A percentile compares a stretch with the other conserved stretches of the same genome.
phyloP scores from a whole-genome alignment of 169 alveolate species.

The Amoebophrya sp. region DNA sequence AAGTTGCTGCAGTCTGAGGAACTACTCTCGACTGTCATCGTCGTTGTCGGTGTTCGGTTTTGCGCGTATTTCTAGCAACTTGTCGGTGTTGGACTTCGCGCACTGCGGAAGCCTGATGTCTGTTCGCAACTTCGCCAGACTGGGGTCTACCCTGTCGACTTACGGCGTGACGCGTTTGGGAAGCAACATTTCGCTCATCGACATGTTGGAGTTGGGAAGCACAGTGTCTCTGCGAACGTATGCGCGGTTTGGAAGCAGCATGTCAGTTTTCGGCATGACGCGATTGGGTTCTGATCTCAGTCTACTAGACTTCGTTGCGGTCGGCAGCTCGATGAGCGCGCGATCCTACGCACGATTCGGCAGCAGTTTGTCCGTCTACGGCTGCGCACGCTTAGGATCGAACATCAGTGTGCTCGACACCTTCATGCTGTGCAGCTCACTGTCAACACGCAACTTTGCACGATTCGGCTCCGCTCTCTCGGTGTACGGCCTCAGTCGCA shows the following conservation, averaged over 20 bases:
- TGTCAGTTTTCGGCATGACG: background rate
- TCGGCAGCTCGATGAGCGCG: background rate
- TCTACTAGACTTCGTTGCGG: background rate
- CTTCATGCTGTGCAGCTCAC: background rate
- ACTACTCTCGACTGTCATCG: background rate
- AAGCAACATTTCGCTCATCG: background rate
- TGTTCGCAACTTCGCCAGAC: background rate
- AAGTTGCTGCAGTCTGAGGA: background rate
- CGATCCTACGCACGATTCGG: background rate
- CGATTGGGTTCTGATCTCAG: background rate
- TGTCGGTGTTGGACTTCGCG: background rate
- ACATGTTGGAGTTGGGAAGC: background rate
- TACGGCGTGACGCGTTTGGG: slow-evolving; percentile 11
- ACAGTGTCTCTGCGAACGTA: background rate
- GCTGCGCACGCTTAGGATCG: background rate
- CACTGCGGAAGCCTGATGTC: background rate
- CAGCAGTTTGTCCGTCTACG: background rate
- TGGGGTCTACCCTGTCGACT: background rate
- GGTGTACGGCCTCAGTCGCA: background rate
- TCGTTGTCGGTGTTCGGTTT: background rate
- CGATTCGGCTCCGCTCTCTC: slow-evolving; percentile 12
- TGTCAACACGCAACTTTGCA: background rate
- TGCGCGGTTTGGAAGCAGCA: background rate
- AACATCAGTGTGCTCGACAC: background rate
- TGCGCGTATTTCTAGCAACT: background rate